These are phyloP conservation scores for Pholiota adiposa DNA, from an alignment of 1,284 basidiomycete species.

Conservation along the genomic window DNA sequence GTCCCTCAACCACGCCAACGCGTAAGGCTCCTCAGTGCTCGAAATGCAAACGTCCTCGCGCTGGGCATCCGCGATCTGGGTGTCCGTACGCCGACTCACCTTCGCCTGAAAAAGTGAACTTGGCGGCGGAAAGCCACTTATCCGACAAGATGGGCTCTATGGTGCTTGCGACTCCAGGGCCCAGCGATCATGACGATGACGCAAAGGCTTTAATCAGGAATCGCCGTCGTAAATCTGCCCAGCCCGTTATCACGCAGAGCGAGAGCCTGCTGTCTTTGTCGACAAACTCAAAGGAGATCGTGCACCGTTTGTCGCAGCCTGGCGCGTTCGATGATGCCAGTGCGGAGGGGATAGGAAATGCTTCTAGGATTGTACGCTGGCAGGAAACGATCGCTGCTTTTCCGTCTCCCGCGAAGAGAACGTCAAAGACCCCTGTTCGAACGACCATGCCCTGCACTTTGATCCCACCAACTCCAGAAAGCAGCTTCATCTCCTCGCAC, in stretches of 20 bases:
- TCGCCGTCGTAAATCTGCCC: slow-evolving; percentile 31
- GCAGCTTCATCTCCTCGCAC: slow-evolving; percentile 37
- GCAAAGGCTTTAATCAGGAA: slow-evolving; percentile 30
- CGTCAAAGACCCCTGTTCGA: slow-evolving; percentile 18
- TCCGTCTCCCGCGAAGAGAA: slow-evolving; percentile 14
- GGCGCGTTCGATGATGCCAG: slow-evolving; percentile 36
- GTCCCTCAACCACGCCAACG: slow-evolving; percentile 35
- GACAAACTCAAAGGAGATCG: slow-evolving; percentile 38
- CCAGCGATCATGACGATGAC: slow-evolving; percentile 29
- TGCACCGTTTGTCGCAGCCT: slow-evolving; percentile 39
- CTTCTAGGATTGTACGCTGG: slow-evolving; percentile 37
- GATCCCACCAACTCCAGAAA: slow-evolving; percentile 44
- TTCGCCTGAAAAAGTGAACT: slow-evolving; percentile 12
- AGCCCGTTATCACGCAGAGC: slow-evolving; percentile 19
- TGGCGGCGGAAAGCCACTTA: slow-evolving; percentile 26
- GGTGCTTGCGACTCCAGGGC: slow-evolving; percentile 32
- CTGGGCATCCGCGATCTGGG: slow-evolving; percentile 61
- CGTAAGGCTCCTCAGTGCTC: slow-evolving; percentile 53
- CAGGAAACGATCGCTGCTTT: slow-evolving; percentile 31
- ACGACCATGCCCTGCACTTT: slow-evolving; percentile 58
- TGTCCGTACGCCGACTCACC: slow-evolving; percentile 48
- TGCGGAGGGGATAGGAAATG: slow-evolving; percentile 24
- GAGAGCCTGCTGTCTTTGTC: slow-evolving; percentile 44
- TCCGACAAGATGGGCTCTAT: slow-evolving; percentile 41
- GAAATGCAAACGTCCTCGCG: slow-evolving; percentile 54